Evolutionary conservation across 768 basidiomycete genomes (phyloP).

Genomic region (Lentinula lateritia): DNA sequence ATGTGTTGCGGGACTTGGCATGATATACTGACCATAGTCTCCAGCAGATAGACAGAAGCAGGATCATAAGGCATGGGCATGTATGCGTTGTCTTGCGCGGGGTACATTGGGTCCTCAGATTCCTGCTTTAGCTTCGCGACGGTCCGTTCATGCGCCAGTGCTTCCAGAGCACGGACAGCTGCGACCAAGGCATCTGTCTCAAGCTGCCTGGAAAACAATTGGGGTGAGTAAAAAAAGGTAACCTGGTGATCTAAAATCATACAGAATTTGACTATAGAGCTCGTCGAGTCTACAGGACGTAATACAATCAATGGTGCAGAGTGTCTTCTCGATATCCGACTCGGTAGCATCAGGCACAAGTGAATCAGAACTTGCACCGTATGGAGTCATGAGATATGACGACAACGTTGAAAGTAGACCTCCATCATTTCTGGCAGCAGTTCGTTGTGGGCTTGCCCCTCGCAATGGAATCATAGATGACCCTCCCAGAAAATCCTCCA

Average conservation of each 20-base stretch:
- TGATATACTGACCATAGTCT: conserved; percentile 90
- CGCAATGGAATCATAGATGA: conserved; percentile 88
- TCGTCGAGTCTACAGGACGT: conserved; percentile 91
- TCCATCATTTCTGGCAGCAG: conserved; percentile 69
- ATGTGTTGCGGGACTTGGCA: conserved; percentile 73
- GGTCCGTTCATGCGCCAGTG: conserved; percentile 85
- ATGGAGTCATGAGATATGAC: conserved; percentile 95
- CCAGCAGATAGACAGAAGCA: conserved; percentile 89
- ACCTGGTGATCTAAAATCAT: conserved; percentile 20
- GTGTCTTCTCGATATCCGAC: conserved; percentile 86
- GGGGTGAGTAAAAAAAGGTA: conserved; percentile 1
- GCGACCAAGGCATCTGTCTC: conserved; percentile 77
- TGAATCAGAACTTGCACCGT: conserved; percentile 67
- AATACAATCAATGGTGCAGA: conserved; percentile 94
- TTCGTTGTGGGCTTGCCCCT: conserved; percentile 59
- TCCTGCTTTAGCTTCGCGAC: conserved; percentile 72
- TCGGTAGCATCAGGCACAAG: conserved; percentile 86
- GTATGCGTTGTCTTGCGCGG: conserved; percentile 34
- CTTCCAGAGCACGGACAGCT: conserved; percentile 81
- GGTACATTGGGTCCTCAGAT: conserved; percentile 47
- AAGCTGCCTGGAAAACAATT: conserved; percentile 49
- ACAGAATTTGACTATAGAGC: conserved; percentile 92
- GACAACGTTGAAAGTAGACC: conserved; percentile 91
- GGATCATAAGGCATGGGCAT: conserved; percentile 87
- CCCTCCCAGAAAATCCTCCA: conserved; percentile 98